phyloP scores from a whole-genome alignment of 202 grass and related monocot species.

The Cymbopogon flexuosus region DNA sequence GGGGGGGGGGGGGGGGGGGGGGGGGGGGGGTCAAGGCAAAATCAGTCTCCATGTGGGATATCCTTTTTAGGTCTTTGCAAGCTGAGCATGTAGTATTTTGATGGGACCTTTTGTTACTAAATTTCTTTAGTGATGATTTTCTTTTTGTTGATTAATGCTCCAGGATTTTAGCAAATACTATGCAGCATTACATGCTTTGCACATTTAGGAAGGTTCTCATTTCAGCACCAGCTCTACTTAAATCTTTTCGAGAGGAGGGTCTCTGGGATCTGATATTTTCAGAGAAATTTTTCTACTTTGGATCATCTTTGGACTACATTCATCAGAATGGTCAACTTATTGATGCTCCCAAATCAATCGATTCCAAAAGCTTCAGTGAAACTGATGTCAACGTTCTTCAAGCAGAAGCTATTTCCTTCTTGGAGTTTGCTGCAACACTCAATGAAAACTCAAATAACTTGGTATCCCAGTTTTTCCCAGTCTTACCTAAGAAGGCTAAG shows the following conservation, averaged over 20 bases:
- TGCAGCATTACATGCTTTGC: slow-evolving; percentile 89
- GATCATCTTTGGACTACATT: slow-evolving; percentile 43
- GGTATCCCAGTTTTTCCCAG: slow-evolving; percentile 47
- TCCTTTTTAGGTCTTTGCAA: neutral
- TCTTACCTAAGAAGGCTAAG: slow-evolving; percentile 12
- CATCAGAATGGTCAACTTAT: slow-evolving; percentile 31
- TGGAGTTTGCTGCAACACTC: slow-evolving; percentile 91
- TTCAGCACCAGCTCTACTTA: slow-evolving; percentile 77
- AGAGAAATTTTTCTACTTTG: slow-evolving; percentile 93
- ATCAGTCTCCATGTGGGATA: slow-evolving; percentile 14
- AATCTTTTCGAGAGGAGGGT: slow-evolving; percentile 76
- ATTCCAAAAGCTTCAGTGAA: slow-evolving; percentile 35
- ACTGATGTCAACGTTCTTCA: slow-evolving; percentile 62
- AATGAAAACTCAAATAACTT: slow-evolving; percentile 81
- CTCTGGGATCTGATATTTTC: slow-evolving; percentile 96
- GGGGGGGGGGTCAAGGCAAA: neutral
- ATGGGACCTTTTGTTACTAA: slow-evolving; percentile 1
- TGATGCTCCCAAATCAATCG: slow-evolving; percentile 31
- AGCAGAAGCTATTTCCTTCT: slow-evolving; percentile 90
- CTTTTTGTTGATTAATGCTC: slow-evolving; percentile 6
- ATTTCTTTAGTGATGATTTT: slow-evolving; percentile 16
- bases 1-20: too few relatives aligned
- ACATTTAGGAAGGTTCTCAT: slow-evolving; percentile 89
- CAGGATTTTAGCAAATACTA: slow-evolving; percentile 85
- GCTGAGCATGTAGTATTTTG: slow-evolving; percentile 5